Percentiles rank a stretch among this genome's conserved stretches.
phyloP scores from a whole-genome alignment of 345 rosid genomes.

The Turritis glabra region DNA sequence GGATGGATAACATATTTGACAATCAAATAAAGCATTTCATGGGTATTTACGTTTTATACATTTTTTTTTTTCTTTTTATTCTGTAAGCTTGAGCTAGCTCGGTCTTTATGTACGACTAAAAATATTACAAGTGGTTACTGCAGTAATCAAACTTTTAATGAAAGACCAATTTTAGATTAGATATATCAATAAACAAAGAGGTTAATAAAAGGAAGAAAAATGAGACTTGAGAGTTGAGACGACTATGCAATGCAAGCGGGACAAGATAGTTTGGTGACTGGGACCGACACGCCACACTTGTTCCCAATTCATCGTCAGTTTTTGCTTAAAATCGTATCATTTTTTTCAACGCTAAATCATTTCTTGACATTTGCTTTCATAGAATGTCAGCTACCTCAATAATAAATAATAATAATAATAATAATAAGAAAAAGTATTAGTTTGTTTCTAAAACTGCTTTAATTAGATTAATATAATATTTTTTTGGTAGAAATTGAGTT shows the following conservation, averaged over 20 bases:
- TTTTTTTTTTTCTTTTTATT: no score
- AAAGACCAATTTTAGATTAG: not conserved
- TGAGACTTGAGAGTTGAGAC: not conserved
- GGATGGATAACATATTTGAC: not conserved
- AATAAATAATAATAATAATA: no score
- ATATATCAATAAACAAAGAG: not conserved
- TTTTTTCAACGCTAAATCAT: not conserved
- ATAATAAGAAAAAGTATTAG: not conserved
- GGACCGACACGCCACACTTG: constrained; percentile 3
- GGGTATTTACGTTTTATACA: not conserved
- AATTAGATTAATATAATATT: not conserved
- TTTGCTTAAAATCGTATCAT: not conserved
- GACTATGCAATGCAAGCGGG: not conserved
- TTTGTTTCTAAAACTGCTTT: not conserved
- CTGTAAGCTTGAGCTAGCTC: not conserved
- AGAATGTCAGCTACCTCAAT: not conserved
- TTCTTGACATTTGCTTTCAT: constrained; percentile 15
- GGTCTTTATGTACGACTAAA: not conserved
- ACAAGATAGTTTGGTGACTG: constrained; percentile 7
- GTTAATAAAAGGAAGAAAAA: not conserved
- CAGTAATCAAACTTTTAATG: not conserved
- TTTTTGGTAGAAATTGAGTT: not conserved
- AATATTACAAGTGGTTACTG: not conserved
- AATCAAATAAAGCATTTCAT: not conserved
- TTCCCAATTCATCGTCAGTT: not conserved